These are phyloP conservation scores for Coniochaeta prunicola DNA, from an alignment of 2,329 filamentous ascomycete species.

Conservation along the genomic window DNA sequence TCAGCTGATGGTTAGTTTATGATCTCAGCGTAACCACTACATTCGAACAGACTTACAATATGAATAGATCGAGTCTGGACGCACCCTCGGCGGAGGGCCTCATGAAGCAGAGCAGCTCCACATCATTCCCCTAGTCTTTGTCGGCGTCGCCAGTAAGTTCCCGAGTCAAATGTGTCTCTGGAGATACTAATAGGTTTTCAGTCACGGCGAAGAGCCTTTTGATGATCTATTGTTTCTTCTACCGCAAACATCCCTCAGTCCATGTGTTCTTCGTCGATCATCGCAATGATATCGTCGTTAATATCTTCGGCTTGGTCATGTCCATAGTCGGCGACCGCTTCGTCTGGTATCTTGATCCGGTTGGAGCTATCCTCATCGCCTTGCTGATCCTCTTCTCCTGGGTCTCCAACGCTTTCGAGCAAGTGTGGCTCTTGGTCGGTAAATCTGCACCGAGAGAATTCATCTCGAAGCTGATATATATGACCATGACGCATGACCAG, in stretches of 20 bases:
- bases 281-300: conserved; percentile 49
- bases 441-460: conserved; percentile 52
- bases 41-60: conserved; percentile 10
- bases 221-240: conserved; percentile 47
- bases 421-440: conserved; percentile 54
- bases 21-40: not conserved
- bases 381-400: conserved; percentile 55
- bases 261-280: conserved; percentile 52
- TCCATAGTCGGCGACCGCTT: conserved; percentile 43
- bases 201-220: conserved; percentile 43
- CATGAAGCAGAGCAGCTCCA: conserved; percentile 36
- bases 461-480: conserved; percentile 48
- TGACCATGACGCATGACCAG: conserved; percentile 44
- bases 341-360: conserved; percentile 54
- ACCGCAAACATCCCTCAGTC: conserved; percentile 45
- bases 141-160: conserved; percentile 43
- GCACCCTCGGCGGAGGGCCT: conserved; percentile 37
- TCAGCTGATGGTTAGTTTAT: conserved; percentile 43
- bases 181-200: conserved; percentile 9
- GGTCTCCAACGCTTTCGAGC: conserved; percentile 53
- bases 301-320: conserved; percentile 48
- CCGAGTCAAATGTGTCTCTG: not conserved
- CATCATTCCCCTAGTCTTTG: conserved; percentile 46
- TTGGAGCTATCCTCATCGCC: conserved; percentile 54
- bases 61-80: conserved; percentile 44